Base-by-base conservation (phyloP, 1,284 basidiomycete genomes). In the Cryptococcus sp. region DNA sequence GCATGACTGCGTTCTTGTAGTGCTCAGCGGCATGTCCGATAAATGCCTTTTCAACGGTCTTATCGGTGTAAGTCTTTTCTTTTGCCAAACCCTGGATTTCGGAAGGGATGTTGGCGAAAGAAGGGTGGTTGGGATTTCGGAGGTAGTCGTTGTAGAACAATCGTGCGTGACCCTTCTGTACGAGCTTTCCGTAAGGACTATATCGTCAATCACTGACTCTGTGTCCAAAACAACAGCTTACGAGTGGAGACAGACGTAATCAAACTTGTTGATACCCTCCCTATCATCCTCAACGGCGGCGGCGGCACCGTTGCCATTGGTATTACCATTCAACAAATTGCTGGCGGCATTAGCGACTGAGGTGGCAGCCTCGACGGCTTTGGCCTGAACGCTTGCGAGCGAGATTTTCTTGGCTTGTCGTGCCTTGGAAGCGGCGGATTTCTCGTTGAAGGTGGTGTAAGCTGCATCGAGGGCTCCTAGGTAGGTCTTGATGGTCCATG, bases 91-190 rank as follows among this genome's bases (percentile, higher is more conserved):
- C 76, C 59, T 85, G 80, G 78, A 90, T 78, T 42, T 82, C 73
- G 57, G 87, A 83, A 43, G 88, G 79, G 60, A 96, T 77, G 70
- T 82, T 81, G 60, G 86, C 83, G 72, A 90, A 98, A 55, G 81
- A 80, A 36, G 88, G 78, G 51, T 82, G 80, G 19, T 81, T 77
- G 32, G 94, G 89, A 74, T 86, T 83, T 56, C 84, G 78, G 62
- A 91, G 78, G 80, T 89, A 99, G 80, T 98, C 94, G 61, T 76
- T 76, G 70, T 73, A 76, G 70, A 74, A 74, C 67, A 98, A 78
- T 56, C 94, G 88, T n/a, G 88, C 93, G 74, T 93, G 86, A 42
- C 89, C 92, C 79, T 98, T 98, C 76, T 96, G 89, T 45, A 96
- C 92, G 73, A 97, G 89, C 80, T 98, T 98, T 78, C 92, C 91